phyloP scores from a whole-genome alignment of 805 yeast species.

The Kodamaea neixiangensis region DNA sequence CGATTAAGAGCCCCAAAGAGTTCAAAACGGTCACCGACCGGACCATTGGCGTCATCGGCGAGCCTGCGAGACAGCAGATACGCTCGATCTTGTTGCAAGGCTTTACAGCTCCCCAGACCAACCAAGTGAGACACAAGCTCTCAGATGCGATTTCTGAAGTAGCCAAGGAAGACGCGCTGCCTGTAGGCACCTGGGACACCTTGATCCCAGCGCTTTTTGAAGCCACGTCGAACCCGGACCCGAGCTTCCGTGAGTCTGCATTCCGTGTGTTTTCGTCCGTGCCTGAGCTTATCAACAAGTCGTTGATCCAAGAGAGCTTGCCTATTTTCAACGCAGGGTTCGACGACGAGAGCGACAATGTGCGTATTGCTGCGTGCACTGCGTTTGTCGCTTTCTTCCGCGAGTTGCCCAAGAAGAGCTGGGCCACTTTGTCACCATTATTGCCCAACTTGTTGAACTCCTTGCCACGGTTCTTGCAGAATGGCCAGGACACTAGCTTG shows the following conservation, averaged over 20 bases:
- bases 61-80: conserved; percentile 60
- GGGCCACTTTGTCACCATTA: conserved; percentile 76
- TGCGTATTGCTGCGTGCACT: conserved; percentile 85
- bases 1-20: conserved; percentile 74
- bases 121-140: conserved; percentile 82
- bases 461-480: conserved; percentile 77
- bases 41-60: conserved; percentile 69
- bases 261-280: conserved; percentile 85
- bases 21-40: conserved; percentile 67
- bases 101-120: conserved; percentile 66
- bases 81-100: conserved; percentile 71
- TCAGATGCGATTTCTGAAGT: conserved; percentile 94
- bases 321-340: conserved; percentile 82
- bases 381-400: conserved; percentile 92
- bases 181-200: conserved; percentile 70
- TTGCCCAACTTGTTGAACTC: conserved; percentile 85
- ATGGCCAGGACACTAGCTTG: conserved; percentile 77
- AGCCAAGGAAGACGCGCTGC: conserved; percentile 64
- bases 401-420: conserved; percentile 71
- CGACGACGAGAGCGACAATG: conserved; percentile 75
- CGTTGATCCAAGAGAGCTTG: conserved; percentile 54
- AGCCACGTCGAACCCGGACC: conserved; percentile 56
- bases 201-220: conserved; percentile 71
- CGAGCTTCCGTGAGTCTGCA: conserved; percentile 82
- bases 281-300: conserved; percentile 72